phyloP scores from a whole-genome alignment of 2,329 filamentous ascomycete species.

The Aphanocladium album region DNA sequence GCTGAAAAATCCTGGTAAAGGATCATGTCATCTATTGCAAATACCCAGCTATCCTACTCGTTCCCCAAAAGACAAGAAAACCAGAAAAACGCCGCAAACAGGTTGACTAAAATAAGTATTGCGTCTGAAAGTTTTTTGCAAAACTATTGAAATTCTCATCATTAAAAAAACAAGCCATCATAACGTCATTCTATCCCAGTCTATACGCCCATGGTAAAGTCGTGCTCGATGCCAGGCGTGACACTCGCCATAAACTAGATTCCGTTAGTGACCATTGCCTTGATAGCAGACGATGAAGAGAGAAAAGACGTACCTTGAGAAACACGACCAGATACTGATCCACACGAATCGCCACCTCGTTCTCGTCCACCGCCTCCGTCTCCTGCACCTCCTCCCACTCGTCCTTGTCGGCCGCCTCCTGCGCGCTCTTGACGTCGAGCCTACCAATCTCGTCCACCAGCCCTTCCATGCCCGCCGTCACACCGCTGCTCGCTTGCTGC shows the following conservation, averaged over 20 bases:
- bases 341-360: conserved; percentile 75
- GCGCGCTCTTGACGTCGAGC: conserved; percentile 51
- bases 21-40: too few species aligned
- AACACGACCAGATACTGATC: conserved; percentile 87
- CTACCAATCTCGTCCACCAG: conserved; percentile 75
- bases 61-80: too few species aligned
- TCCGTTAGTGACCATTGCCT: too few species aligned
- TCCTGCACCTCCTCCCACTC: conserved; percentile 64
- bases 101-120: not conserved
- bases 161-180: not conserved
- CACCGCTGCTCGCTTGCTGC: conserved; percentile 19
- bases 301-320: conserved; percentile 59
- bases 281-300: too few species aligned
- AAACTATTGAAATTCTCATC: not conserved
- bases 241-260: conserved; percentile 85
- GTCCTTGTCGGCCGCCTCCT: conserved; percentile 34
- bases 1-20: too few species aligned
- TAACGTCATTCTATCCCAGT: not conserved
- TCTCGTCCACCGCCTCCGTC: conserved; percentile 55
- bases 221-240: conserved; percentile 94
- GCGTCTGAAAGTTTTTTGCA: not conserved
- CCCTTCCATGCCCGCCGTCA: conserved; percentile 67
- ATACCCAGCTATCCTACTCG: too few species aligned
- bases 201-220: conserved; percentile 94
- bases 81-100: not conserved